Percentiles rank a stretch among this genome's conserved stretches.
These are phyloP conservation scores for Microbotryomycetes sp. DNA, from an alignment of 1,284 basidiomycete genomes.

Conservation along the genomic window DNA sequence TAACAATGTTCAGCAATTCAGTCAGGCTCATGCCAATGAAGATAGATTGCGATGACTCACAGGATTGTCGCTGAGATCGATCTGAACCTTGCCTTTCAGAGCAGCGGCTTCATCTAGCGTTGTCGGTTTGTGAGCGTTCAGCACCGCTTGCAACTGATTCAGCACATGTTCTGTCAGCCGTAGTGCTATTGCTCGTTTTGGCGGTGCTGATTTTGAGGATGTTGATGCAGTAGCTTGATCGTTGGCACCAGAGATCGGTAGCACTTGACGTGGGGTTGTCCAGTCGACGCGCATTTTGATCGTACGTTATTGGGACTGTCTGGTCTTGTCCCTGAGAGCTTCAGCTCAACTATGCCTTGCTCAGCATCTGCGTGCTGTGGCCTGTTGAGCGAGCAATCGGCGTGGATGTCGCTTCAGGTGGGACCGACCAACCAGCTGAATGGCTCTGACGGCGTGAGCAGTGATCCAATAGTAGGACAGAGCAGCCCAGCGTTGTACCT, in stretches of 20 bases:
- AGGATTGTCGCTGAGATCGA: slow-evolving; percentile 5
- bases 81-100: background rate
- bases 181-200: slow-evolving; percentile 18
- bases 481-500: no score
- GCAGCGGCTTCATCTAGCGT: background rate
- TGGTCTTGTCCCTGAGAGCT: no score
- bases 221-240: background rate
- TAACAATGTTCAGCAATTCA: background rate
- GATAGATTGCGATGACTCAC: slow-evolving; percentile 4
- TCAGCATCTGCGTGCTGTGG: no score
- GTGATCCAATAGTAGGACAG: no score
- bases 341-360: no score
- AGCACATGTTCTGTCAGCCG: slow-evolving; percentile 21
- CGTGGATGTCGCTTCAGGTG: no score
- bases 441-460: no score
- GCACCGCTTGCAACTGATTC: slow-evolving; percentile 9
- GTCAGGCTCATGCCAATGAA: background rate
- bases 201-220: background rate
- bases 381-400: no score
- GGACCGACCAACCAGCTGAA: no score
- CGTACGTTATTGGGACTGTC: no score
- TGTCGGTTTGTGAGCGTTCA: slow-evolving; percentile 1
- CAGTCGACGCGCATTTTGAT: slow-evolving; percentile 21
- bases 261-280: slow-evolving; percentile 14
- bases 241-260: slow-evolving; percentile 4